Evolutionary conservation across 306 rosid genomes (phyloP).

Genomic region (Castanospermum australe): DNA sequence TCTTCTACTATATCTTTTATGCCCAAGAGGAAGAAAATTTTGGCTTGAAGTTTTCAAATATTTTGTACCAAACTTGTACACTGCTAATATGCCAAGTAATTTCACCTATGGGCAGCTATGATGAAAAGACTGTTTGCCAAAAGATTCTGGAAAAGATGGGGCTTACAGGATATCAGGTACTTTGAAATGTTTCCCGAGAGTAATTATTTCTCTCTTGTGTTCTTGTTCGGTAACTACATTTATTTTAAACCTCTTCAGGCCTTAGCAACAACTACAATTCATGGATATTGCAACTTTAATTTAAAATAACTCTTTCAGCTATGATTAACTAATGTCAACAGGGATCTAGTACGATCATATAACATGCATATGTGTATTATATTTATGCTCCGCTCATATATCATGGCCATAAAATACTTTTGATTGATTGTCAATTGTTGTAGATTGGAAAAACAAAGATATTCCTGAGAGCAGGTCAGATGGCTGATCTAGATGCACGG

Average conservation of each 20-base stretch:
- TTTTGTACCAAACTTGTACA: background rate
- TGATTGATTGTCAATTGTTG: conserved; percentile 36
- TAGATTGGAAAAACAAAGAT: conserved; percentile 96
- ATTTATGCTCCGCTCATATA: conserved; percentile 7
- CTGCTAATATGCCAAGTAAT: conserved; percentile 27
- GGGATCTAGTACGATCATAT: conserved; percentile 6
- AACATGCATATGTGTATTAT: conserved; percentile 1
- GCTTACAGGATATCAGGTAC: conserved; percentile 98
- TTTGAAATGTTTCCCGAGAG: conserved; percentile 17
- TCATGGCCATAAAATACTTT: conserved; percentile 27
- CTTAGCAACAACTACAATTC: conserved; percentile 8
- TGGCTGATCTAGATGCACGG: conserved; percentile 95
- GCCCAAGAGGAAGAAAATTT: conserved; percentile 2
- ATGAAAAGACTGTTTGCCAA: conserved; percentile 75
- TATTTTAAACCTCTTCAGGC: background rate
- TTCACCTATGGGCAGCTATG: conserved; percentile 51
- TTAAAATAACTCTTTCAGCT: conserved; percentile 14
- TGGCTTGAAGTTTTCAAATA: conserved; percentile 16
- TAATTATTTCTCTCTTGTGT: background rate
- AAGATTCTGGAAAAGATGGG: conserved; percentile 80
- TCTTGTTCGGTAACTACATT: conserved; percentile 20
- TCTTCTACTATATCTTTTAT: conserved; percentile 8
- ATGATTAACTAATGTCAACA: background rate
- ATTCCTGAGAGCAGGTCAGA: conserved; percentile 98
- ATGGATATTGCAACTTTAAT: conserved; percentile 29